A percentile compares a stretch with the other conserved stretches of the same genome.
These are phyloP conservation scores for Pythium aquatile DNA, from an alignment of 352 stramenopile species.

Conservation along the genomic window DNA sequence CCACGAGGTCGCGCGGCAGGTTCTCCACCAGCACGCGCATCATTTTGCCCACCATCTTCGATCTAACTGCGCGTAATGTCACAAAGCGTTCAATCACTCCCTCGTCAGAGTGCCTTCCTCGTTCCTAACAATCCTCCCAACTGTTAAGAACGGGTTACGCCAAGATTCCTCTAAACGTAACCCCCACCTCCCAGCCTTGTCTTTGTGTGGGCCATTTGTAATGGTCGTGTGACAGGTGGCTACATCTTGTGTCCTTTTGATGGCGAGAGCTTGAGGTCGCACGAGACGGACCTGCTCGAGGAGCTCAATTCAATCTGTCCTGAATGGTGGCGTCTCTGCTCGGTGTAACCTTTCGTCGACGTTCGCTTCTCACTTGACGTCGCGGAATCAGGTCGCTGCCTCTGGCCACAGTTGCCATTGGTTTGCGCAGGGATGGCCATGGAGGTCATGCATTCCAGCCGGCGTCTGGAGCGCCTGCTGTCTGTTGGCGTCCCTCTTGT, in stretches of 20 bases:
- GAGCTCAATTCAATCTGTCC: neutral
- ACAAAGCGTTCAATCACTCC: neutral
- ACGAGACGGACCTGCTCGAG: neutral
- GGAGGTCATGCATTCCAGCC: neutral
- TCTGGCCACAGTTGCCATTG: neutral
- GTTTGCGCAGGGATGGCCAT: neutral
- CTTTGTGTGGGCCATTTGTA: neutral
- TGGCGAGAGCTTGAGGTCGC: neutral
- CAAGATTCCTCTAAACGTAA: neutral
- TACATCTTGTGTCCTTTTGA: slow-evolving; percentile 3
- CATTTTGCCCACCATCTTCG: slow-evolving; percentile 4
- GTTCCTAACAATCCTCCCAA: neutral
- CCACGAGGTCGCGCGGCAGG: slow-evolving; percentile 50
- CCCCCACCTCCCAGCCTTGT: too few species aligned
- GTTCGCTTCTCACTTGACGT: neutral
- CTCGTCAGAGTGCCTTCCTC: neutral
- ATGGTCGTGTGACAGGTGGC: slow-evolving; percentile 2
- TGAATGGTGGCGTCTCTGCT: neutral
- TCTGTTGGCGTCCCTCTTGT: neutral
- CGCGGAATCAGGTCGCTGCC: neutral
- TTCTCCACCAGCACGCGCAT: slow-evolving; percentile 43
- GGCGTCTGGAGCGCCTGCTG: neutral
- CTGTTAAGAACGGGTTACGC: neutral
- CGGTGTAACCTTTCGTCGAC: neutral
- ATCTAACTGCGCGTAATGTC: neutral